Base-by-base conservation (phyloP, 1,139 yeast genomes). In the Candida buenavistaensis region DNA sequence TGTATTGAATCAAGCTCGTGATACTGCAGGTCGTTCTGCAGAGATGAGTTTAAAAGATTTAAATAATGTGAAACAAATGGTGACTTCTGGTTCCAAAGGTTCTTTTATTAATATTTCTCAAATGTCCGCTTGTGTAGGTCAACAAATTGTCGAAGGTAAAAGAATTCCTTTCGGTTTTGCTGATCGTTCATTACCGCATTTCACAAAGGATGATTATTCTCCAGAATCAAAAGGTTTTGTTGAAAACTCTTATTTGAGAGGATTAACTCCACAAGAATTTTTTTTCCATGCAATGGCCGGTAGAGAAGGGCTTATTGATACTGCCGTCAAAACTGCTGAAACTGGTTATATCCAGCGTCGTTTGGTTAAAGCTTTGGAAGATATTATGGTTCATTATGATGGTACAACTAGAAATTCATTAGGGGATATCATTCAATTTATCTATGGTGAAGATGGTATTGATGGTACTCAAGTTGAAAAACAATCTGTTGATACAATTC, bases 271-370 rank as follows among this genome's bases (percentile, higher is more conserved):
- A 25, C 98, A 92, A 64, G 98, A 94, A 62, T 94, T 94, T 63
- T 94, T 94, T 59, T 92, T 92, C 84, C 99, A 94, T 62, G 98
- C 98, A 37, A 94, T 94, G 98, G 98, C 98, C 53, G 99, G 99
- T 76, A 88, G 99, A 77, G 99, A 92, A 72, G 99, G 99, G 79
- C 78, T 92, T 60, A 92, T 92, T 62, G 99, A 92, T 78, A 92
- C 99, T 40, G 97, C 97, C 11, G 97, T 90, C 33, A 90, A 90
- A 64, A 92, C 98, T 26, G 98, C 99, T 2, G 98, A 92, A 68
- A 92, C 99, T 22, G 99, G 99, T 68, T 92, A 92, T 64, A 94
- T 92, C 58, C 98, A 94, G 69, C 92, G 99, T 74, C 94, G 99
- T 76, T 73, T 94, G 62, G 96, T 94, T 33, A 94, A 94, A 62